Evolutionary conservation across 1,284 basidiomycete species (phyloP).

Genomic region (Ganoderma lingzhi): DNA sequence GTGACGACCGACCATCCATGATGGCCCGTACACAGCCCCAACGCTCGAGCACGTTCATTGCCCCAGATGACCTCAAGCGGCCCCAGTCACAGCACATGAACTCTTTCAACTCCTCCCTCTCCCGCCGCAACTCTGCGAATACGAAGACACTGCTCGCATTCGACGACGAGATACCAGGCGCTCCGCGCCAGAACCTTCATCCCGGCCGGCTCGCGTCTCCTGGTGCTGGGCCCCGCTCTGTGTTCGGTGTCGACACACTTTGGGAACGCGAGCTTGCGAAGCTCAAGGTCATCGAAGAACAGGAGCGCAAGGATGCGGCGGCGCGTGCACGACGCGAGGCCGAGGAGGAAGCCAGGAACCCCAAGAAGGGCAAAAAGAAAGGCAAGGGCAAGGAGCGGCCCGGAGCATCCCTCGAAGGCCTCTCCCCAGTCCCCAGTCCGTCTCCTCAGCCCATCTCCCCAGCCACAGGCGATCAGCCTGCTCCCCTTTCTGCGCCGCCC

Average conservation of each 20-base stretch:
- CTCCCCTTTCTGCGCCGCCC: constrained; percentile 51
- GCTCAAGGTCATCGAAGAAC: constrained; percentile 73
- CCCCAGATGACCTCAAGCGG: constrained; percentile 66
- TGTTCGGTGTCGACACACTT: constrained; percentile 84
- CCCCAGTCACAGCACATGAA: constrained; percentile 54
- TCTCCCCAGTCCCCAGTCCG: constrained; percentile 8
- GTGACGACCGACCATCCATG: constrained; percentile 85
- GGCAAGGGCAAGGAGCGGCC: constrained; percentile 52
- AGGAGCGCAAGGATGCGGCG: constrained; percentile 62
- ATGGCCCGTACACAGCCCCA: constrained; percentile 70
- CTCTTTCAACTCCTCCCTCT: constrained; percentile 51
- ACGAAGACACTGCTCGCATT: constrained; percentile 69
- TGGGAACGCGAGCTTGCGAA: constrained; percentile 85
- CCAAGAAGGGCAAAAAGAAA: constrained; percentile 48
- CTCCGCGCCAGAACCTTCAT: constrained; percentile 30
- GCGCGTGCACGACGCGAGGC: constrained; percentile 53
- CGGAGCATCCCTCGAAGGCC: constrained; percentile 5
- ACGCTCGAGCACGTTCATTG: constrained; percentile 74
- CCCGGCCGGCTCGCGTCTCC: constrained; percentile 32
- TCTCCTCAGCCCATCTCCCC: constrained; percentile 19
- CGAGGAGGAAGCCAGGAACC: constrained; percentile 49
- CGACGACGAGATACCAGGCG: constrained; percentile 53
- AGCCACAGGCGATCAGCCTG: constrained; percentile 10
- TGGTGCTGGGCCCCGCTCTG: constrained; percentile 60
- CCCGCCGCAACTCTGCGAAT: constrained; percentile 56